Base-by-base conservation (phyloP, 83 land plant species). In the Picea abies region DNA sequence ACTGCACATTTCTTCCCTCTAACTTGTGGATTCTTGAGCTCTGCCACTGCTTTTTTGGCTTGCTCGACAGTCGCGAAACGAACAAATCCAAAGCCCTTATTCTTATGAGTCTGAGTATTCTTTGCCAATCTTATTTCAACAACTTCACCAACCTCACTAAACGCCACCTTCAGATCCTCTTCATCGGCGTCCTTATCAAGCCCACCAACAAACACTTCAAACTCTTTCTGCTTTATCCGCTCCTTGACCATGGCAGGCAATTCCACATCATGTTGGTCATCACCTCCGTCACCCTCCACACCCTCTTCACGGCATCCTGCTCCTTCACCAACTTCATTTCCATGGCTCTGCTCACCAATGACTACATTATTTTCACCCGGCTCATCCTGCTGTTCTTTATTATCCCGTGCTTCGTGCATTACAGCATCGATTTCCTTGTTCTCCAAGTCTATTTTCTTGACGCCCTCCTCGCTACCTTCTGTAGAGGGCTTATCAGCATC, bases 41-140 rank as follows among this genome's bases (percentile, higher is more conserved):
- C 91, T 2, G 60, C 49, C 26, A 84, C 82, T 56, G 91, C 91
- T 15, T 69, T 41, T 37, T 84, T 84, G 37, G 89, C 91, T 69
- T 86, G 85, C 7, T 86, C 91, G 0, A 65, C 68, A 39, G 81
- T 82, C 25, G 89, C 89, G 35, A 79, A 89, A 20, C 87, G 83
- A 76, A 89, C 82, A 72, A 89, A 86, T 16, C 89, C 91, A 66
- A 84, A 89, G 11, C 91, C 89, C 32, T 86, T 89, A 63, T 86
- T 89, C 79, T 84, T 86, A 61, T 83, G 82, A 44, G 91, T 86
- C 25, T 75, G 86, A 12, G 85, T 79, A 75, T 86, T 82, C 75
- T 60, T 84, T 64, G 76, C 73, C 25, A 89, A 76, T 22, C 91
- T 83, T 32, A 89, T 82, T 83, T 89, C 89, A 17, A 86, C 84